A percentile compares a stretch with the other conserved stretches of the same genome.
Conservation (phyloP, 2,329 filamentous ascomycete genomes). For the Aquanectria penicillioides region DNA sequence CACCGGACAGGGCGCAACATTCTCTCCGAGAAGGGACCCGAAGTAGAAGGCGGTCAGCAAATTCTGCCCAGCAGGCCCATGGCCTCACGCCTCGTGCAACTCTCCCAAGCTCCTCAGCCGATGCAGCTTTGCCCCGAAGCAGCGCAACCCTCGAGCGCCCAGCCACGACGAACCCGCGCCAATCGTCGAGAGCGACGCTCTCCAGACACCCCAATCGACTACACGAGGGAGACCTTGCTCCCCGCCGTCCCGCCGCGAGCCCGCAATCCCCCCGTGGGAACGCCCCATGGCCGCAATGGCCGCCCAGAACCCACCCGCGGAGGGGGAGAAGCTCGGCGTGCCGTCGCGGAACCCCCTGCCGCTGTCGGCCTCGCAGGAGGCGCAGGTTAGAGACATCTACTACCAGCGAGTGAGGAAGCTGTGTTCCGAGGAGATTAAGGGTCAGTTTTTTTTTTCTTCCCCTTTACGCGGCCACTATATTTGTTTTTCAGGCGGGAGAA, state of each 20-base stretch:
- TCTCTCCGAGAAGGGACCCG: no score
- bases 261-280: slow-evolving; percentile 12
- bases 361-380: slow-evolving; percentile 82
- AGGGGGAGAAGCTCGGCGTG: slow-evolving; percentile 52
- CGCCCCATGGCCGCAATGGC: slow-evolving; percentile 47
- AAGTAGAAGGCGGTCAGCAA: slow-evolving; percentile 31
- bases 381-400: slow-evolving; percentile 83
- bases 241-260: slow-evolving; percentile 1
- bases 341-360: slow-evolving; percentile 83
- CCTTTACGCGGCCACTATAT: no score
- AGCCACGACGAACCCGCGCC: no score
- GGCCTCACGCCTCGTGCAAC: slow-evolving; percentile 36
- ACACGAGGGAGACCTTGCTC: not conserved
- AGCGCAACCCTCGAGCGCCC: not conserved
- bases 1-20: no score
- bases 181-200: slow-evolving; percentile 8
- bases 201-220: not conserved
- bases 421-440: slow-evolving; percentile 83
- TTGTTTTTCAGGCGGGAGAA: no score
- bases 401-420: slow-evolving; percentile 80
- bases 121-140: slow-evolving; percentile 22
- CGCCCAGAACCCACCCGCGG: slow-evolving; percentile 45
- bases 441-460: no score
- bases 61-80: slow-evolving; percentile 33
- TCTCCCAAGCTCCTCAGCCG: slow-evolving; percentile 38